Base-by-base conservation (phyloP, 2,329 filamentous ascomycete species). In the Hypoxylon sp. region DNA sequence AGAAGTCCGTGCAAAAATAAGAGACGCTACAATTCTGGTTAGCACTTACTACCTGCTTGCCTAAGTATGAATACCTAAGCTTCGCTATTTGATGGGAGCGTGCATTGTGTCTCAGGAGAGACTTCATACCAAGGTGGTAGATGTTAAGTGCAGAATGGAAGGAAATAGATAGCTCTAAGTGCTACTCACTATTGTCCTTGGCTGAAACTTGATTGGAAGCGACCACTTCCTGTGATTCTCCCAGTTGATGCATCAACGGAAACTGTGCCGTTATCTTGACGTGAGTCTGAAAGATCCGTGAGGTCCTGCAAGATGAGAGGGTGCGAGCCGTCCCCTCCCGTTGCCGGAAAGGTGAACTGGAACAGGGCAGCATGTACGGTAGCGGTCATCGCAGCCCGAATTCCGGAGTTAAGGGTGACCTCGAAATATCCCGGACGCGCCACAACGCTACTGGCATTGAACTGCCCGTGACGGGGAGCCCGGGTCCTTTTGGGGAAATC, bases 1-100 rank as follows among this genome's bases (percentile, higher is more conserved):
- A 77, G 72, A 93, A 91, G 70, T 93, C 90, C 2, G 88, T 88
- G 71, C 91, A 93, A 72, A 92, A 91, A 75, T 90, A 84, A 1
- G 87, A 78, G 14, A 81, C 78, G 72, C 67, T 69, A 25, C 10
- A 11, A 6, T 2, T n/a, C 11, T 5, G 32, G 38, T 69, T 53
- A 66, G 63, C 43, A 48, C 3, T 48, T 25, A 52, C 23, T 34
- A 36, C 5, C 2, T 11, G 19, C n/a, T 58, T 30, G 9, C 6
- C 28, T 9, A 30, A 7, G 28, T 30, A 32, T 23, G 6, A 30
- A 19, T 48, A 19, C 28, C 28, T 9, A 30, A 30, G 28, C 28
- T 2, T 30, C 28, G 14, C 48, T 23, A 41, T 38, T 36, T 36
- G 5, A 36, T 36, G 34, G 13, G 14, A n/a, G 9, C 19, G 41